Conservation (phyloP, 139 green algal species). For the Haematococcus lacustris region DNA sequence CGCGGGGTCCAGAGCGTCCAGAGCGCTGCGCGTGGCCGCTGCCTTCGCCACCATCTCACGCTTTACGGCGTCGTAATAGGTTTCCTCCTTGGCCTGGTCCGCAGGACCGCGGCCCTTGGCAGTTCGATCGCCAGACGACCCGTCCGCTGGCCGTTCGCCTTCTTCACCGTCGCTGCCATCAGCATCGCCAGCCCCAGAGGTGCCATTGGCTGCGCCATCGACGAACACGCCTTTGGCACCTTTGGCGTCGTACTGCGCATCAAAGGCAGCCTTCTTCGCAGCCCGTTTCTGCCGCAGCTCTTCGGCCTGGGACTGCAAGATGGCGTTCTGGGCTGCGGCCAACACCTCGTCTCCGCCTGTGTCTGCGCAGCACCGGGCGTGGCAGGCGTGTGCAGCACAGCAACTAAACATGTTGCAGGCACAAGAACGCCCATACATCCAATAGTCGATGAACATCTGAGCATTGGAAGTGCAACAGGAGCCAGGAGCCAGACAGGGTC, state of each 20-base stretch:
- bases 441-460: no score
- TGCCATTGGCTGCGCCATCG: no score
- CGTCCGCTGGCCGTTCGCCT: no score
- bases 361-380: no score
- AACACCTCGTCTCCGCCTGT: constrained; percentile 44
- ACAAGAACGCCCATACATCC: no score
- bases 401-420: no score
- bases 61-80: constrained; percentile 49
- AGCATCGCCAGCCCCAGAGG: no score
- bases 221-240: neutral
- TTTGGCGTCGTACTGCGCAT: neutral
- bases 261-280: constrained; percentile 76
- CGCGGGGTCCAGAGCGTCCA: constrained; percentile 68
- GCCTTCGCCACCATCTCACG: constrained; percentile 64
- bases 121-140: no score
- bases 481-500: no score
- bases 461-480: no score
- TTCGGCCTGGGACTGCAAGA: constrained; percentile 47
- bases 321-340: constrained; percentile 54
- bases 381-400: no score
- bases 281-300: constrained; percentile 47
- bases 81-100: neutral
- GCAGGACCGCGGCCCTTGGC: no score
- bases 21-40: constrained; percentile 43
- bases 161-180: neutral